Conservation (phyloP, 2,329 filamentous ascomycete genomes). For the Coleophoma crateriformis region DNA sequence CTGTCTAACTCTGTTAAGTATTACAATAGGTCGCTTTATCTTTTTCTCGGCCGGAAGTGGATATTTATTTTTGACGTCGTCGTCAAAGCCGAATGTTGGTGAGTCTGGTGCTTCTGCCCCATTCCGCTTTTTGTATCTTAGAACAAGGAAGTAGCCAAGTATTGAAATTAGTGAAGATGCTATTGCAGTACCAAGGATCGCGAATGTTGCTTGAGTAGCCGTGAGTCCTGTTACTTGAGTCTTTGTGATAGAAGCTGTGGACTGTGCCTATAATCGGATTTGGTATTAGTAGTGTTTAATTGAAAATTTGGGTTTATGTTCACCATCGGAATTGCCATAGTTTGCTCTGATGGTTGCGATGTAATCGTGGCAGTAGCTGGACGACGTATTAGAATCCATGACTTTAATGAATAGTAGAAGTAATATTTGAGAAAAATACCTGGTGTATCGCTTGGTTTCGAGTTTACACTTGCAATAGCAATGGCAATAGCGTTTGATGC, state of each 20-base stretch:
- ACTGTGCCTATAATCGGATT: not conserved
- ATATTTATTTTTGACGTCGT: too few species aligned
- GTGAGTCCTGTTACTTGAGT: slow-evolving; percentile 29
- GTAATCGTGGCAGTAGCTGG: not conserved
- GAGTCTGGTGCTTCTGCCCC: too few species aligned
- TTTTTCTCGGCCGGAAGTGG: too few species aligned
- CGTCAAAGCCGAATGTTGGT: too few species aligned
- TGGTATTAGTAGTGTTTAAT: not conserved
- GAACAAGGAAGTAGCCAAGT: slow-evolving; percentile 24
- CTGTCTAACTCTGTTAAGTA: too few species aligned
- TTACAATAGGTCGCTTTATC: too few species aligned
- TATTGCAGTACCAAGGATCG: slow-evolving; percentile 30
- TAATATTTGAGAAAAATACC: slow-evolving; percentile 8
- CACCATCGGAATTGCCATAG: not conserved
- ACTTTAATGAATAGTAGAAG: too few species aligned
- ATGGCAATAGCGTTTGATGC: slow-evolving; percentile 4
- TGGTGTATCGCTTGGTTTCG: too few species aligned
- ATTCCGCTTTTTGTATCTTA: slow-evolving; percentile 12
- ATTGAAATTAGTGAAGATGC: slow-evolving; percentile 30
- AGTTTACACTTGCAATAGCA: slow-evolving; percentile 5
- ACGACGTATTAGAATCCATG: not conserved
- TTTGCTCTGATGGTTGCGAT: not conserved
- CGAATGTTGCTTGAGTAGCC: slow-evolving; percentile 29
- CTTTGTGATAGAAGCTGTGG: not conserved
- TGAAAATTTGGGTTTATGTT: too few species aligned